Evolutionary conservation across 2,329 filamentous ascomycete genomes (phyloP).

Genomic region (Neurospora crassa): DNA sequence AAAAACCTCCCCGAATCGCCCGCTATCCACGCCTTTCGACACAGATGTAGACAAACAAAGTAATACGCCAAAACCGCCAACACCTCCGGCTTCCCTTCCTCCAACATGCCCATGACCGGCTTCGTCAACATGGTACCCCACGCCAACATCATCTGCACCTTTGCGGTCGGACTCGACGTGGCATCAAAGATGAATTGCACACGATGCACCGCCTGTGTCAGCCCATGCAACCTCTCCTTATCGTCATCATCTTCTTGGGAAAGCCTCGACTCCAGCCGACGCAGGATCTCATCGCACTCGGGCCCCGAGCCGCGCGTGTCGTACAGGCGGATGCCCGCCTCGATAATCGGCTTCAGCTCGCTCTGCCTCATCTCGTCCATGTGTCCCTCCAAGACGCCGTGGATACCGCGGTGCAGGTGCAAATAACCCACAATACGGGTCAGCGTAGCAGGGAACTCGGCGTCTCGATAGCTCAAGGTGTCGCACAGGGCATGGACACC

Average conservation of each 20-base stretch:
- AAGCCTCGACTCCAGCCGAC: neutral
- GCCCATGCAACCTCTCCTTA: neutral
- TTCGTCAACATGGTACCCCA: conserved; percentile 27
- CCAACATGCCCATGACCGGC: conserved; percentile 27
- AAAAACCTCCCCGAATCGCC: conserved; percentile 22
- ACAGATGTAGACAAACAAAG: conserved; percentile 30
- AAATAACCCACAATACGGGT: conserved; percentile 32
- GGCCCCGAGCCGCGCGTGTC: conserved; percentile 9
- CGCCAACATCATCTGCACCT: conserved; percentile 21
- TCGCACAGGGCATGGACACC: conserved; percentile 41
- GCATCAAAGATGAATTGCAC: conserved; percentile 24
- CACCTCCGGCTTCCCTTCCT: conserved; percentile 28
- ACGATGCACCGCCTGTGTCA: conserved; percentile 17
- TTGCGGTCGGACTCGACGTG: conserved; percentile 4
- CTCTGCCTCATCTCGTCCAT: conserved; percentile 27
- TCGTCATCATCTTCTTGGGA: neutral
- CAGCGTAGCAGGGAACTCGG: conserved; percentile 30
- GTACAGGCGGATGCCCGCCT: conserved; percentile 20
- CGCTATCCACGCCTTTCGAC: conserved; percentile 26
- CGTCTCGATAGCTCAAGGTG: conserved; percentile 28
- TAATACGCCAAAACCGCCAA: conserved; percentile 31
- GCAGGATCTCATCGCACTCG: conserved; percentile 20
- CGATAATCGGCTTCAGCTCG: conserved; percentile 24
- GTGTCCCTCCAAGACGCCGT: conserved; percentile 25
- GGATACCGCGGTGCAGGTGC: conserved; percentile 33